Evolutionary conservation across 352 stramenopile species (phyloP).

Genomic region (Phytopythium ostracodes): DNA sequence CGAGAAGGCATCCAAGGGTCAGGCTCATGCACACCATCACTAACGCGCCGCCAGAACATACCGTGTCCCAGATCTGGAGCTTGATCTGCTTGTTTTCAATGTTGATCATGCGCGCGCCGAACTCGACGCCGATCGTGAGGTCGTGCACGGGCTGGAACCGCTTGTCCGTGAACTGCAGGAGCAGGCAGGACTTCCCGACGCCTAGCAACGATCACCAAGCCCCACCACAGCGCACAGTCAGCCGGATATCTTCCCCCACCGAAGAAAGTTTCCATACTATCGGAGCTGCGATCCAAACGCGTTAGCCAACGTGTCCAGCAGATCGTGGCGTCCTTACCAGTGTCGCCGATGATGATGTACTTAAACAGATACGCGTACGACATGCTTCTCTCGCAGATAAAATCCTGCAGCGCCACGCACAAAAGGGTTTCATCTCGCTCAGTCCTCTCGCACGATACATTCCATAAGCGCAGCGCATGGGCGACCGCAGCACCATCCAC

Average conservation of each 20-base stretch:
- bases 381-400: conserved; percentile 43
- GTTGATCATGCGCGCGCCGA: conserved; percentile 98
- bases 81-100: conserved; percentile 99
- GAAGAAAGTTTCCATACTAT: neutral
- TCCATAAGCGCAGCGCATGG: neutral
- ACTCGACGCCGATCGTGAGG: conserved; percentile 99
- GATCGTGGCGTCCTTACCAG: conserved; percentile 50
- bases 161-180: conserved; percentile 99
- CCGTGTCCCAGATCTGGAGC: conserved; percentile 97
- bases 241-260: neutral
- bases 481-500: too few species aligned
- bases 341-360: conserved; percentile 99
- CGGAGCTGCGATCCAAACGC: neutral
- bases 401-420: neutral
- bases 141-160: conserved; percentile 99
- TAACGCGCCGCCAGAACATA: conserved; percentile 12
- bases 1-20: neutral
- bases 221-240: conserved; percentile 4
- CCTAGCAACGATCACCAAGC: conserved; percentile 46
- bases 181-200: conserved; percentile 99
- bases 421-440: neutral
- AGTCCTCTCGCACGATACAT: neutral
- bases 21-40: neutral
- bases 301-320: neutral
- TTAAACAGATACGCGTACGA: conserved; percentile 97